A percentile compares a stretch with the other conserved stretches of the same genome.
phyloP scores from a whole-genome alignment of 2,329 filamentous ascomycete species.

The Bipolaris oryzae region DNA sequence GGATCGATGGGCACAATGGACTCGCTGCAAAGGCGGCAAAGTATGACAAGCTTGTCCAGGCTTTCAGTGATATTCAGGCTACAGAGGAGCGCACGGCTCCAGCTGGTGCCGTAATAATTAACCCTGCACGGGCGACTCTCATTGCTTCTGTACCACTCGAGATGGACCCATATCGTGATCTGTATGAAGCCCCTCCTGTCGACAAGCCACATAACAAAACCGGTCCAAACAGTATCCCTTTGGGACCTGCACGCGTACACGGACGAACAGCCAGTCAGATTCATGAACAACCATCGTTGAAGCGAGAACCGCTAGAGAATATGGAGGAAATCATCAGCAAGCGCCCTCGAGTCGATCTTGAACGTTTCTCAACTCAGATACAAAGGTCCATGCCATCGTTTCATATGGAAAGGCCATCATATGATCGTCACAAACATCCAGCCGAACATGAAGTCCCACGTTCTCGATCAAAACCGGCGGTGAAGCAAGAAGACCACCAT shows the following conservation, averaged over 20 bases:
- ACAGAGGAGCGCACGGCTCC: not conserved
- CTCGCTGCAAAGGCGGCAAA: slow-evolving; percentile 17
- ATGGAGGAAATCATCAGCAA: slow-evolving; percentile 3
- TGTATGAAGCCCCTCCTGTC: slow-evolving; percentile 19
- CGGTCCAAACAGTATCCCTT: slow-evolving; percentile 24
- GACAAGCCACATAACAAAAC: slow-evolving; percentile 12
- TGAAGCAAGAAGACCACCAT: not conserved
- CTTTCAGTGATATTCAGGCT: slow-evolving; percentile 8
- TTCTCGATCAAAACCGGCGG: not conserved
- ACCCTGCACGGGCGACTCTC: slow-evolving; percentile 22
- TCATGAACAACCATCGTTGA: not conserved
- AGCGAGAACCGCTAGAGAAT: slow-evolving; percentile 5
- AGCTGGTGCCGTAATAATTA: slow-evolving; percentile 8
- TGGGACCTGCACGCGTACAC: slow-evolving; percentile 10
- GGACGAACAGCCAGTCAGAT: not conserved
- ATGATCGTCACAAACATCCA: not conserved
- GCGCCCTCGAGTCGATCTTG: slow-evolving; percentile 19
- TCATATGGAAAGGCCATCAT: not conserved
- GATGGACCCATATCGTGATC: slow-evolving; percentile 20
- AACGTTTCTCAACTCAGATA: slow-evolving; percentile 11
- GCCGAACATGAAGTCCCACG: not conserved
- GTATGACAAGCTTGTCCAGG: slow-evolving; percentile 20
- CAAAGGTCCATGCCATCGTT: not conserved
- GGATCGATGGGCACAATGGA: slow-evolving; percentile 1
- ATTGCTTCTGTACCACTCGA: slow-evolving; percentile 15